phyloP scores from a whole-genome alignment of 1,284 basidiomycete genomes.

The Veloboletus limbatus region DNA sequence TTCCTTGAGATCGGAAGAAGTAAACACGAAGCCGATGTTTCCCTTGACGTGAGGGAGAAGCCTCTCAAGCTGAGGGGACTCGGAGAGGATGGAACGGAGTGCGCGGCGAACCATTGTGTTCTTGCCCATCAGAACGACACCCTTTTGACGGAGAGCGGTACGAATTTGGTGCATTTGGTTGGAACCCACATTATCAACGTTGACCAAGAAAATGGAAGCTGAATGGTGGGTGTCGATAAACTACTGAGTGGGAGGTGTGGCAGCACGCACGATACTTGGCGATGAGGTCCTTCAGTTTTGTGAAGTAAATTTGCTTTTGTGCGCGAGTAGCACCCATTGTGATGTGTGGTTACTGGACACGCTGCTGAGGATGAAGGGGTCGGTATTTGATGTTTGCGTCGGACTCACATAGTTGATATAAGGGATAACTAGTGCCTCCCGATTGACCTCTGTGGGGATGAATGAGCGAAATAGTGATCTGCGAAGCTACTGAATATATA shows the following conservation, averaged over 20 bases:
- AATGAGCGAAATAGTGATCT: constrained; percentile 12
- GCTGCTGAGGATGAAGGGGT: constrained; percentile 2
- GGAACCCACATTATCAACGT: constrained; percentile 99
- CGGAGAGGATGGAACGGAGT: constrained; percentile 85
- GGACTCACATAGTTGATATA: constrained; percentile 25
- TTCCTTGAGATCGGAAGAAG: constrained; percentile 90
- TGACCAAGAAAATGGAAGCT: constrained; percentile 99
- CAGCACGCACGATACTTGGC: constrained; percentile 78
- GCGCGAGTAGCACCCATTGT: constrained; percentile 91
- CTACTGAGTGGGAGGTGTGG: neutral
- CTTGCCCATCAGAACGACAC: constrained; percentile 99
- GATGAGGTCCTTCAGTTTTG: constrained; percentile 92
- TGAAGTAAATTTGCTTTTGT: constrained; percentile 93
- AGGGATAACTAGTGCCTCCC: constrained; percentile 66
- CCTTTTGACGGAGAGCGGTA: constrained; percentile 93
- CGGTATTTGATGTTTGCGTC: neutral
- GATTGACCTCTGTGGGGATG: constrained; percentile 67
- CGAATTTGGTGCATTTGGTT: constrained; percentile 99
- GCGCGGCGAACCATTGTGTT: constrained; percentile 99
- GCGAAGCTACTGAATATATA: constrained; percentile 23
- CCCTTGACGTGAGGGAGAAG: constrained; percentile 94
- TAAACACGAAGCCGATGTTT: constrained; percentile 99
- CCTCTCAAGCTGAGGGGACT: constrained; percentile 93
- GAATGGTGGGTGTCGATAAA: constrained; percentile 8
- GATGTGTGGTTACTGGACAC: constrained; percentile 19